These are phyloP conservation scores for Domatiomyces globalis DNA, from an alignment of 2,329 filamentous ascomycete species.

Conservation along the genomic window DNA sequence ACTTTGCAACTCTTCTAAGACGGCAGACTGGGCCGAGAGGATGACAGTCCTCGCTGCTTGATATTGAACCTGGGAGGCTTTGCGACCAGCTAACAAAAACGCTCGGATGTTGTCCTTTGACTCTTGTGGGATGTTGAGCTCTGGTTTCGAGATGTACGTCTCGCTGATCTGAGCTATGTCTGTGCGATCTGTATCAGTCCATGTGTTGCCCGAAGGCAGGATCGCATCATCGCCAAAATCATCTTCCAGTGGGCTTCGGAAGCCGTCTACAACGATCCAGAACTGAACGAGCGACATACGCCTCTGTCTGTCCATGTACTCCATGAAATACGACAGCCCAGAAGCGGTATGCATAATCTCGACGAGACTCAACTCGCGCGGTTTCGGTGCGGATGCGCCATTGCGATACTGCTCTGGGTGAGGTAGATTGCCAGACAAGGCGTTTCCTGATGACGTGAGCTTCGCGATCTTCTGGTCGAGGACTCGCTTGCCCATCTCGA, in stretches of 20 bases:
- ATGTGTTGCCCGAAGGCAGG: constrained; percentile 43
- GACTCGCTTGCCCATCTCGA: constrained; percentile 82
- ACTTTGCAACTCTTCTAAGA: constrained; percentile 71
- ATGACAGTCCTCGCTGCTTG: constrained; percentile 68
- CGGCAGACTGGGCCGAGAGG: constrained; percentile 64
- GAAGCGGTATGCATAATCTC: constrained; percentile 84
- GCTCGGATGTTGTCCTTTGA: constrained; percentile 56
- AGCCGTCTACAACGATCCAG: constrained; percentile 94
- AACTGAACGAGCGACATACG: constrained; percentile 89
- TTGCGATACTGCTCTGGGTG: constrained; percentile 23
- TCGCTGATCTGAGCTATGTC: constrained; percentile 88
- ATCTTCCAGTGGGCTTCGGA: constrained; percentile 85
- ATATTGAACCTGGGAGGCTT: constrained; percentile 68
- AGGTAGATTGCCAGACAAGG: constrained; percentile 21
- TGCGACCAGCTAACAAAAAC: constrained; percentile 65
- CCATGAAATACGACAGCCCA: constrained; percentile 96
- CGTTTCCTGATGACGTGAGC: constrained; percentile 53
- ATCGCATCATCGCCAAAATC: constrained; percentile 52
- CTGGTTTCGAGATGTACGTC: constrained; percentile 68
- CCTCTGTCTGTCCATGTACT: constrained; percentile 88
- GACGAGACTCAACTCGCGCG: constrained; percentile 58
- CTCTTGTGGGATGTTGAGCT: constrained; percentile 60
- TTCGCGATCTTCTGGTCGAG: constrained; percentile 79
- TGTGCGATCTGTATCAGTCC: constrained; percentile 70
- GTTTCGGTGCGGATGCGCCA: constrained; percentile 35